These are phyloP conservation scores for Digitaria exilis DNA, from an alignment of 202 grass and related monocot species.

Conservation along the genomic window DNA sequence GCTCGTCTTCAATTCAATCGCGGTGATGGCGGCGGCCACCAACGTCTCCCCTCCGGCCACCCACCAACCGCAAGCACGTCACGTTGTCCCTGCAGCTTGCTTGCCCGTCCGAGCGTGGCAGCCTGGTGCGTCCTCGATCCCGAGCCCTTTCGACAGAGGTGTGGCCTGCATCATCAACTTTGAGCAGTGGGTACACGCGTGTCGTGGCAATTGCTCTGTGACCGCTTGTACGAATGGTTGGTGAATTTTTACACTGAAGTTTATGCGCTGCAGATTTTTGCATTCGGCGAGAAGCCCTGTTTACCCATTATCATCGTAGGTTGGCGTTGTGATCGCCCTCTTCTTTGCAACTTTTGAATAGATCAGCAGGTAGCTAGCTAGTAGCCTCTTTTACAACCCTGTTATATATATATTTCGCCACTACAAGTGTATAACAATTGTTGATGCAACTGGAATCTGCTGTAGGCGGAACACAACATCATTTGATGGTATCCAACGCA, in stretches of 20 bases:
- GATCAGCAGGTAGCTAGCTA: background rate
- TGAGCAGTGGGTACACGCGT: background rate
- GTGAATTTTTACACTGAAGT: background rate
- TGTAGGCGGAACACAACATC: too few relatives aligned
- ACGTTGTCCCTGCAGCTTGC: background rate
- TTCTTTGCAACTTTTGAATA: background rate
- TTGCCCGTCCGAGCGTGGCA: background rate
- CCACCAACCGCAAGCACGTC: slow-evolving; percentile 26
- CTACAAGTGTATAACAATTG: background rate
- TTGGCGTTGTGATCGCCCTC: too few relatives aligned
- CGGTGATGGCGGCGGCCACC: background rate
- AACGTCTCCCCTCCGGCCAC: background rate
- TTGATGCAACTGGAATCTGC: background rate
- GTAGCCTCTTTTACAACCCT: background rate
- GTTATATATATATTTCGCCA: background rate
- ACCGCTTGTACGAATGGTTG: background rate
- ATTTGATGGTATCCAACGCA: too few relatives aligned
- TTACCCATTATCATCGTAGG: background rate
- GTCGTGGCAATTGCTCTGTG: background rate
- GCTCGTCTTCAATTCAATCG: slow-evolving; percentile 16
- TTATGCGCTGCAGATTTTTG: background rate
- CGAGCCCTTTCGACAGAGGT: background rate
- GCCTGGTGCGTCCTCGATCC: background rate
- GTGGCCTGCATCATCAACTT: background rate
- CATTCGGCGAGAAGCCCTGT: background rate